A percentile compares a stretch with the other conserved stretches of the same genome.
phyloP scores from a whole-genome alignment of 768 basidiomycete species.

The Hemileccinum rubropunctum region DNA sequence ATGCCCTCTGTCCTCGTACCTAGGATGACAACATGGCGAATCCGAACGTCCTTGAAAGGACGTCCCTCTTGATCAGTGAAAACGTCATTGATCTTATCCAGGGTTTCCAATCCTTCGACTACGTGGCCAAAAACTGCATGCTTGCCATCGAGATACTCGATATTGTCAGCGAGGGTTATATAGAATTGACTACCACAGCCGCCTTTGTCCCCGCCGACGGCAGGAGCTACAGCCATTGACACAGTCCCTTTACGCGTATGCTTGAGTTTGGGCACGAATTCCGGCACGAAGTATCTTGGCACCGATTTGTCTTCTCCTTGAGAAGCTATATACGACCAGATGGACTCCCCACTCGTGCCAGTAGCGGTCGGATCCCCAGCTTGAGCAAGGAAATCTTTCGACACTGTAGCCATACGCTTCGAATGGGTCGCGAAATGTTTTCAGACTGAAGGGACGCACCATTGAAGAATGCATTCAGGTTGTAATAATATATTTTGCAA shows the following conservation, averaged over 20 bases:
- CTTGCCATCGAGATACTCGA: slow-evolving; percentile 93
- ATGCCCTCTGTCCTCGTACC: slow-evolving; percentile 44
- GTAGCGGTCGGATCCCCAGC: slow-evolving; percentile 95
- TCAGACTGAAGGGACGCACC: slow-evolving; percentile 49
- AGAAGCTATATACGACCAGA: slow-evolving; percentile 74
- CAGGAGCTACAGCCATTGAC: slow-evolving; percentile 96
- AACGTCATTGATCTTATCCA: slow-evolving; percentile 91
- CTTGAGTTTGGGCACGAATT: slow-evolving; percentile 77
- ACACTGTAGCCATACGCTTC: slow-evolving; percentile 51
- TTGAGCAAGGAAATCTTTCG: slow-evolving; percentile 96
- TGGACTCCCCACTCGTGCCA: slow-evolving; percentile 89
- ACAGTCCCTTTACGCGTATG: slow-evolving; percentile 85
- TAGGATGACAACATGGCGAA: slow-evolving; percentile 93
- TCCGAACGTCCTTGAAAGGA: slow-evolving; percentile 91
- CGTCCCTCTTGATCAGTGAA: slow-evolving; percentile 85
- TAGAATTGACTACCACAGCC: slow-evolving; percentile 97
- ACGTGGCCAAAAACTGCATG: slow-evolving; percentile 96
- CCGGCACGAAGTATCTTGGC: slow-evolving; percentile 87
- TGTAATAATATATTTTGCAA: slow-evolving; percentile 97
- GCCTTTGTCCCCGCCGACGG: slow-evolving; percentile 59
- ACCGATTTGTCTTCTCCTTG: slow-evolving; percentile 32
- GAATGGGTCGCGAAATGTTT: background rate
- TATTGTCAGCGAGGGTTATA: slow-evolving; percentile 84
- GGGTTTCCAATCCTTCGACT: slow-evolving; percentile 88
- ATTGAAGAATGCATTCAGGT: slow-evolving; percentile 97